phyloP scores from a whole-genome alignment of 1,284 basidiomycete species.

The Fomitopsis betulina region DNA sequence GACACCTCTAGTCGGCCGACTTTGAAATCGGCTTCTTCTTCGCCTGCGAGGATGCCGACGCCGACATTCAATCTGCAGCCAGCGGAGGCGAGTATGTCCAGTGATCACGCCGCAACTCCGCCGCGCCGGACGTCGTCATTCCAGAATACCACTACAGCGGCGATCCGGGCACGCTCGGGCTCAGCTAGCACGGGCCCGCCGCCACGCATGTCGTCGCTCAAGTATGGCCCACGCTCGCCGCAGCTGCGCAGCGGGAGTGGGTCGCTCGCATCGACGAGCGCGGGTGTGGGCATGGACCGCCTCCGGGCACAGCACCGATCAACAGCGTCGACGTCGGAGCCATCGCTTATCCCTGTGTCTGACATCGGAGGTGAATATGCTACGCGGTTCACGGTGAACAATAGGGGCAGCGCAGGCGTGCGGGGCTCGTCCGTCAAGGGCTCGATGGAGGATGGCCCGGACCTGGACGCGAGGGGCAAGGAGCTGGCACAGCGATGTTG shows the following conservation, averaged over 20 bases:
- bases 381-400: neutral
- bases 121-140: slow-evolving; percentile 59
- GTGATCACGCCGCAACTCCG: slow-evolving; percentile 16
- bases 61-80: slow-evolving; percentile 25
- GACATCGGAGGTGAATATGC: slow-evolving; percentile 31
- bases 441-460: slow-evolving; percentile 43
- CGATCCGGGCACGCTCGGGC: slow-evolving; percentile 33
- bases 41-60: slow-evolving; percentile 17
- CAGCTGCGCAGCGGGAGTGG: slow-evolving; percentile 15
- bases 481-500: slow-evolving; percentile 79
- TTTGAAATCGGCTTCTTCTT: slow-evolving; percentile 18
- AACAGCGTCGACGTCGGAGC: slow-evolving; percentile 72
- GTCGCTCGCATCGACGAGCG: slow-evolving; percentile 26
- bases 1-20: slow-evolving; percentile 15
- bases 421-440: slow-evolving; percentile 36
- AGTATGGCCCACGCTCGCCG: slow-evolving; percentile 35
- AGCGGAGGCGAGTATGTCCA: slow-evolving; percentile 18
- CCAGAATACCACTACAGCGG: slow-evolving; percentile 8
- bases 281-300: slow-evolving; percentile 38
- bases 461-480: slow-evolving; percentile 63
- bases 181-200: slow-evolving; percentile 22
- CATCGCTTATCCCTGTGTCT: slow-evolving; percentile 56
- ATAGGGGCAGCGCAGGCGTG: slow-evolving; percentile 17
- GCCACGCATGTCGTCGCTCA: slow-evolving; percentile 18
- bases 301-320: slow-evolving; percentile 62